Percentiles rank a stretch among this genome's conserved stretches.
phyloP scores from a whole-genome alignment of 345 rosid genomes.

The Melaleuca alternifolia region DNA sequence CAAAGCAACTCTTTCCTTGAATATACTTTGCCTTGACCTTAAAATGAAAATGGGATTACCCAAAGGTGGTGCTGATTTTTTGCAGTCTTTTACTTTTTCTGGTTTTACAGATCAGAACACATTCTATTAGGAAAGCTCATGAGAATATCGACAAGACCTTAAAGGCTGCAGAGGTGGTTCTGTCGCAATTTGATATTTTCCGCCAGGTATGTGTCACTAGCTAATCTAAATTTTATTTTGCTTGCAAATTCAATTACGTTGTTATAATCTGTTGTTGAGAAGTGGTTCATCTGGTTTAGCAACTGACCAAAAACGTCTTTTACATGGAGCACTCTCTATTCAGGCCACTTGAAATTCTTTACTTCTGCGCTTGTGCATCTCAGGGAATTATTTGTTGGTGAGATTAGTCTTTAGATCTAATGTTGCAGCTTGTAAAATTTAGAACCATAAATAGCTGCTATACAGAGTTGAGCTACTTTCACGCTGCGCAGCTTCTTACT shows the following conservation, averaged over 20 bases:
- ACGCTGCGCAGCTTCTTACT: background rate
- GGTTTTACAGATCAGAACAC: conserved; percentile 72
- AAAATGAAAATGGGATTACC: background rate
- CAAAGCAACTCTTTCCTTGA: background rate
- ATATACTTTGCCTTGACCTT: background rate
- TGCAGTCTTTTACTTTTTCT: background rate
- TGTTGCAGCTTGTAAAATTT: background rate
- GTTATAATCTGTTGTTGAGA: background rate
- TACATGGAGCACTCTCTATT: background rate
- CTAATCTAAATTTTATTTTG: background rate
- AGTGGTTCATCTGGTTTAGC: background rate
- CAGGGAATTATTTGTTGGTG: background rate
- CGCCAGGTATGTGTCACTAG: conserved; percentile 58
- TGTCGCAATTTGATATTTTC: conserved; percentile 70
- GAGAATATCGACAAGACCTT: conserved; percentile 94
- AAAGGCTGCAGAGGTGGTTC: conserved; percentile 75
- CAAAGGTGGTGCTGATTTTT: background rate
- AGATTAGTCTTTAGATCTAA: background rate
- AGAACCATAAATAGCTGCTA: background rate
- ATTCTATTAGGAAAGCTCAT: conserved; percentile 90
- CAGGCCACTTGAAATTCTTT: background rate
- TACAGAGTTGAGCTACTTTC: background rate
- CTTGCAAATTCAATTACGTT: background rate
- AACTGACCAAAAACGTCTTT: background rate
- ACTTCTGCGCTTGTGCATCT: background rate